Percentiles rank a stretch among this genome's conserved stretches.
Conservation (phyloP, 2,329 filamentous ascomycete species). For the Colletotrichum sp. region DNA sequence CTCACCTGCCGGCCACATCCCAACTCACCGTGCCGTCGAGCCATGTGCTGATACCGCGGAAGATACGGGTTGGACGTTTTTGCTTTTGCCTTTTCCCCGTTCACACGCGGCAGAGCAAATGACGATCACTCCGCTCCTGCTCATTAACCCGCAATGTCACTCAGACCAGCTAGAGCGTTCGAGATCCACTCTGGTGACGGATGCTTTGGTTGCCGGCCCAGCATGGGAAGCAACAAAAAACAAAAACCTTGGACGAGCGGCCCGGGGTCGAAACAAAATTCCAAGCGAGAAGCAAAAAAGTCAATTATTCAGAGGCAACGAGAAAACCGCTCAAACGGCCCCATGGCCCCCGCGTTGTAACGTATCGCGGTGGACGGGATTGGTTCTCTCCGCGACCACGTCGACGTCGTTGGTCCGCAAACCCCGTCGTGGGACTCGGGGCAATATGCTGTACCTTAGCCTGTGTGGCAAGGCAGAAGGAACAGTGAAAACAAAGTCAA, state of each 20-base stretch:
- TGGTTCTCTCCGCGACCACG: conserved; percentile 6
- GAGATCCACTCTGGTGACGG: neutral
- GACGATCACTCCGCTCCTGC: conserved; percentile 1
- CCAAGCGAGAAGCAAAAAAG: neutral
- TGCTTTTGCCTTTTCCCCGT: neutral
- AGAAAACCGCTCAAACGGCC: conserved; percentile 11
- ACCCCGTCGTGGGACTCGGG: neutral
- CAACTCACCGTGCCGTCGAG: neutral
- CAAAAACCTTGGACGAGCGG: neutral
- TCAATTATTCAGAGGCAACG: neutral
- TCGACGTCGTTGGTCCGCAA: conserved; percentile 1
- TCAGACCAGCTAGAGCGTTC: neutral
- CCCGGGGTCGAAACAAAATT: neutral
- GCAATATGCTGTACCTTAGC: neutral
- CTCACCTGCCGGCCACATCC: conserved; percentile 4
- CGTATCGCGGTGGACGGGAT: neutral
- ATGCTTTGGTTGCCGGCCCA: neutral
- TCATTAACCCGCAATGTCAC: neutral
- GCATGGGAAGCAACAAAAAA: neutral
- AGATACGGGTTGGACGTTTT: neutral
- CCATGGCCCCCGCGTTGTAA: neutral
- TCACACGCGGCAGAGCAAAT: neutral
- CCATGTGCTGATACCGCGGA: conserved; percentile 10
- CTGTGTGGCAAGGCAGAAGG: neutral
- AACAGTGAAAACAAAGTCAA: neutral